A percentile compares a stretch with the other conserved stretches of the same genome.
Conservation (phyloP, 2,329 filamentous ascomycete genomes). For the Periconia sp. region DNA sequence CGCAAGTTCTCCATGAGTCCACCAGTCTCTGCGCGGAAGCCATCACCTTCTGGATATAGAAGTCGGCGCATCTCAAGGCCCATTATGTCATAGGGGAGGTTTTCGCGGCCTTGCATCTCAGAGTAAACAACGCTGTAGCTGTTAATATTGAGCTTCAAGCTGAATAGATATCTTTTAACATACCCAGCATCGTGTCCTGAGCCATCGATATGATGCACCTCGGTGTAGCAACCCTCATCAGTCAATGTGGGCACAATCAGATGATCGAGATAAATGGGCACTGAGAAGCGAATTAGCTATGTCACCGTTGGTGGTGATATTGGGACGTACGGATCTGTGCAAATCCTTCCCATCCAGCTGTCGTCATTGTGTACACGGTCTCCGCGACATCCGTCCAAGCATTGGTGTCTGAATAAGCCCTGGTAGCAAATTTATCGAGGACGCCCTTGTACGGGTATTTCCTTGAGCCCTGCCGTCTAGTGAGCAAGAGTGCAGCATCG, state of each 20-base stretch:
- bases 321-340: slow-evolving; percentile 65
- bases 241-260: slow-evolving; percentile 88
- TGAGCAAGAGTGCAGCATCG: slow-evolving; percentile 29
- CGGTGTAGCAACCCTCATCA: slow-evolving; percentile 89
- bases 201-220: slow-evolving; percentile 94
- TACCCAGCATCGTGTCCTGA: slow-evolving; percentile 84
- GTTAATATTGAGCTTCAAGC: slow-evolving; percentile 11
- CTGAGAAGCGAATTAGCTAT: slow-evolving; percentile 9
- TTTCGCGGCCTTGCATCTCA: slow-evolving; percentile 96
- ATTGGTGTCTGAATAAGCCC: slow-evolving; percentile 92
- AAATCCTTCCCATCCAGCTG: slow-evolving; percentile 96
- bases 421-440: slow-evolving; percentile 87
- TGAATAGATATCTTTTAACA: neutral
- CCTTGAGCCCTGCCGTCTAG: slow-evolving; percentile 83
- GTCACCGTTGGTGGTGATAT: neutral
- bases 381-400: slow-evolving; percentile 97
- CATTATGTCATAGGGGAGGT: slow-evolving; percentile 82
- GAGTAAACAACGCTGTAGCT: slow-evolving; percentile 80
- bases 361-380: slow-evolving; percentile 93
- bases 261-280: slow-evolving; percentile 95
- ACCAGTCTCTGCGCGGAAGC: slow-evolving; percentile 97
- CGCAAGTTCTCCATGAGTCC: slow-evolving; percentile 93
- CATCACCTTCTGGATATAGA: slow-evolving; percentile 84
- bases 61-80: slow-evolving; percentile 77
- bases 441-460: slow-evolving; percentile 94